A percentile compares a stretch with the other conserved stretches of the same genome.
phyloP scores from a whole-genome alignment of 2,329 filamentous ascomycete genomes.

The Myriosclerotinia scirpicola region DNA sequence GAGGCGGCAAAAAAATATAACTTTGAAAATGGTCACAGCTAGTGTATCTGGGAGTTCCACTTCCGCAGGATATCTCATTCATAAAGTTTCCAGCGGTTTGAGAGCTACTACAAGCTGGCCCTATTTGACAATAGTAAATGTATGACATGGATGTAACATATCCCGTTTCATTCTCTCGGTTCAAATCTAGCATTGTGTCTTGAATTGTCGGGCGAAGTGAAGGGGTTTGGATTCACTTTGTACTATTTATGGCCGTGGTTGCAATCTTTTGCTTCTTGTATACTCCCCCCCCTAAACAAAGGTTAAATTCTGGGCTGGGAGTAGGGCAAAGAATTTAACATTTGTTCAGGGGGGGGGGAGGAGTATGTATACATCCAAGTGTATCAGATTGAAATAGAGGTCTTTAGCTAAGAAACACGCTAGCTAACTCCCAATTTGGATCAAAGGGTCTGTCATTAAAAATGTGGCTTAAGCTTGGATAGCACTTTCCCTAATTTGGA shows the following conservation, averaged over 20 bases:
- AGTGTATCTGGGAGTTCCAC: not conserved
- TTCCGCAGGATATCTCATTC: not conserved
- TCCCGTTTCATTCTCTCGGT: not conserved
- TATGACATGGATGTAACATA: not conserved
- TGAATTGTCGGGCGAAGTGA: not conserved
- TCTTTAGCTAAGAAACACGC: too few species aligned
- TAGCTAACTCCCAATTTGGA: too few species aligned
- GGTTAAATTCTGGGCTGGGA: too few species aligned
- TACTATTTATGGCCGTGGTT: not conserved
- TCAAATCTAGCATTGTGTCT: not conserved
- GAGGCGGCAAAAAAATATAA: not conserved
- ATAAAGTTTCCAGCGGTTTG: not conserved
- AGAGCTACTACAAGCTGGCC: not conserved
- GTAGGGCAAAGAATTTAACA: too few species aligned
- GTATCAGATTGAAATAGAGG: not conserved
- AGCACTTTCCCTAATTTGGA: too few species aligned
- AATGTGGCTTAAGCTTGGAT: too few species aligned
- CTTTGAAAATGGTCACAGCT: not conserved
- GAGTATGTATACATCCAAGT: not conserved
- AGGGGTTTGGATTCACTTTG: not conserved
- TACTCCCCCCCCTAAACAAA: too few species aligned
- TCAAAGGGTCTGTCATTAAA: too few species aligned
- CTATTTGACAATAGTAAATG: not conserved
- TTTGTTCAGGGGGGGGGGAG: too few species aligned
- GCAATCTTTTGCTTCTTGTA: constrained; percentile 4